phyloP scores from a whole-genome alignment of 768 basidiomycete species.

The Dendrothele bispora region DNA sequence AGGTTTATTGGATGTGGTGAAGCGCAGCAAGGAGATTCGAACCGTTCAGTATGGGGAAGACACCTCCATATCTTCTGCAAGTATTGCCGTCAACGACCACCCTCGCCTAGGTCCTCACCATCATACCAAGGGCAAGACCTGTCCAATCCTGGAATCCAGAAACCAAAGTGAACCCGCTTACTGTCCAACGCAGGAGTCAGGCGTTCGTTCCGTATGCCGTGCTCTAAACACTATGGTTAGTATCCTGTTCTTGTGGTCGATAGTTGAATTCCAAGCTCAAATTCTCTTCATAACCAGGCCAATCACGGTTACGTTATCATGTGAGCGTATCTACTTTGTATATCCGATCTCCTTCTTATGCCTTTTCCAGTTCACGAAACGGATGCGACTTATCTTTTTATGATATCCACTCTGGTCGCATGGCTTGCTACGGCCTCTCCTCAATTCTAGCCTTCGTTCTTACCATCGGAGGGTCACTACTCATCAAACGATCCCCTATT shows the following conservation, averaged over 20 bases:
- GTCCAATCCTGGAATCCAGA: no score
- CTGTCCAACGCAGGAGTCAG: slow-evolving; percentile 17
- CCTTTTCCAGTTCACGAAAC: slow-evolving; percentile 42
- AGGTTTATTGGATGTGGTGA: slow-evolving; percentile 35
- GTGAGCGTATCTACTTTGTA: slow-evolving; percentile 41
- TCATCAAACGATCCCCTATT: slow-evolving; percentile 36
- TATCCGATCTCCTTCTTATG: neutral
- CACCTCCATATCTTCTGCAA: no score
- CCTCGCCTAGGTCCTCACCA: no score
- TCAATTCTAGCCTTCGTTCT: slow-evolving; percentile 47
- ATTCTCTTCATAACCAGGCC: no score
- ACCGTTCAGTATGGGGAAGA: no score
- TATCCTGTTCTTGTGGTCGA: no score
- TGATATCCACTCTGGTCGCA: slow-evolving; percentile 41
- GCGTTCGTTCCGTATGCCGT: slow-evolving; percentile 48
- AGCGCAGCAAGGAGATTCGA: slow-evolving; percentile 9
- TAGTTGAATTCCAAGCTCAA: no score
- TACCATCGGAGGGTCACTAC: slow-evolving; percentile 44
- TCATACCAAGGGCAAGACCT: no score
- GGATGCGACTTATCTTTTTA: slow-evolving; percentile 48
- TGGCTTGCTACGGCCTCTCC: slow-evolving; percentile 53
- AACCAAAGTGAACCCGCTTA: no score
- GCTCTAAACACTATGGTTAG: slow-evolving; percentile 51
- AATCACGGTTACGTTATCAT: slow-evolving; percentile 58
- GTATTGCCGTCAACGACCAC: no score